Evolutionary conservation across 257 asterid species (phyloP).

Genomic region (Petunia axillaris): DNA sequence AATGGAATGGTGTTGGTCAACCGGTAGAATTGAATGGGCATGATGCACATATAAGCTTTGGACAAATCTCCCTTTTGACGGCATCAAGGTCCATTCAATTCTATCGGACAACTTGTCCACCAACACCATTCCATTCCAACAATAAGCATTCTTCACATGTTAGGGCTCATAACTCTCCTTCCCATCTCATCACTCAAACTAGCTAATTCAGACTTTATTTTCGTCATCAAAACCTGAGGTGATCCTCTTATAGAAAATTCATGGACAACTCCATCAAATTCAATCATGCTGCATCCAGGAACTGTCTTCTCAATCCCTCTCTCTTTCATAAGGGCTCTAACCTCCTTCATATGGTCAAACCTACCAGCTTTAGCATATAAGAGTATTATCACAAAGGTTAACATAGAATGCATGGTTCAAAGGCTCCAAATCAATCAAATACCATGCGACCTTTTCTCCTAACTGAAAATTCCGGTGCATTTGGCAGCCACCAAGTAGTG

Average conservation of each 20-base stretch:
- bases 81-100: too few species aligned
- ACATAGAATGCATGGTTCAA: conserved; percentile 72
- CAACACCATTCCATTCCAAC: too few species aligned
- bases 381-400: conserved; percentile 52
- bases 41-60: too few species aligned
- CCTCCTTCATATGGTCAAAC: conserved; percentile 52
- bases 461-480: conserved; percentile 59
- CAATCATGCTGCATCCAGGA: conserved; percentile 74
- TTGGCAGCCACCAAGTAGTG: conserved; percentile 83
- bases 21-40: too few species aligned
- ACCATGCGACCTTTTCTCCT: conserved; percentile 64
- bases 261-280: conserved; percentile 59
- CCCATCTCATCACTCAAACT: conserved; percentile 53
- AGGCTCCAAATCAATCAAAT: conserved; percentile 63
- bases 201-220: conserved; percentile 39
- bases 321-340: conserved; percentile 61
- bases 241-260: conserved; percentile 74
- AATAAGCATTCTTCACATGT: neutral
- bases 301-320: conserved; percentile 51
- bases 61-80: too few species aligned
- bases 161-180: conserved; percentile 27
- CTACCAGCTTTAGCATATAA: conserved; percentile 68
- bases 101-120: too few species aligned
- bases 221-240: conserved; percentile 44
- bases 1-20: too few species aligned